A percentile compares a stretch with the other conserved stretches of the same genome.
These are phyloP conservation scores for Chaetothyriales sp. DNA, from an alignment of 2,329 filamentous ascomycete genomes.

Conservation along the genomic window DNA sequence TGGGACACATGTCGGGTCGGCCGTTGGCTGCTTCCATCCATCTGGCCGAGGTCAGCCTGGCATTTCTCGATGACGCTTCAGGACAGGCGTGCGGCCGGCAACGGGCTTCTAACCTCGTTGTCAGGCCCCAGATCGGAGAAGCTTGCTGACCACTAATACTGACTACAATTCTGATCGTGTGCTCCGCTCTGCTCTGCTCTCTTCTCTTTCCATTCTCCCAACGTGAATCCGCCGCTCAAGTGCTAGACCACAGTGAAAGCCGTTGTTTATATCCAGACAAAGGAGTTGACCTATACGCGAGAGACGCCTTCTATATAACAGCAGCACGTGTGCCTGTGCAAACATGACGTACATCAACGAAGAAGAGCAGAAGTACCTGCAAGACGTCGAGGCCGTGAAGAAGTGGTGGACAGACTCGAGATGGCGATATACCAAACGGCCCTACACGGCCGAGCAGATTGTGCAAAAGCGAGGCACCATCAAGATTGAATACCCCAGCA, in stretches of 20 bases:
- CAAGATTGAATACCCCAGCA: constrained; percentile 83
- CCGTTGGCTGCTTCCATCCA: not conserved
- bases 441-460: constrained; percentile 94
- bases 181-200: not conserved
- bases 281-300: not conserved
- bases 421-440: constrained; percentile 84
- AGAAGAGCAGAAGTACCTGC: constrained; percentile 60
- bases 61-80: not conserved
- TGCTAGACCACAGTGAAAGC: not conserved
- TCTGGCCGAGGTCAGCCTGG: not conserved
- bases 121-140: not conserved
- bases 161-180: not conserved
- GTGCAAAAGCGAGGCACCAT: constrained; percentile 87
- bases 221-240: not conserved
- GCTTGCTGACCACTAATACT: not conserved
- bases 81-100: not conserved
- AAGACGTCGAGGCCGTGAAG: constrained; percentile 79
- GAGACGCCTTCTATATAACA: not conserved
- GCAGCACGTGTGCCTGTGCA: constrained; percentile 4
- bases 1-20: not conserved
- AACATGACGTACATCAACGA: constrained; percentile 40
- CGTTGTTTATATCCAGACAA: not conserved
- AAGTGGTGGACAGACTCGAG: constrained; percentile 85
- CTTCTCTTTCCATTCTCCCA: not conserved
- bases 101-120: not conserved